These are phyloP conservation scores for Syzygium oleosum DNA, from an alignment of 345 rosid genomes.

Conservation along the genomic window DNA sequence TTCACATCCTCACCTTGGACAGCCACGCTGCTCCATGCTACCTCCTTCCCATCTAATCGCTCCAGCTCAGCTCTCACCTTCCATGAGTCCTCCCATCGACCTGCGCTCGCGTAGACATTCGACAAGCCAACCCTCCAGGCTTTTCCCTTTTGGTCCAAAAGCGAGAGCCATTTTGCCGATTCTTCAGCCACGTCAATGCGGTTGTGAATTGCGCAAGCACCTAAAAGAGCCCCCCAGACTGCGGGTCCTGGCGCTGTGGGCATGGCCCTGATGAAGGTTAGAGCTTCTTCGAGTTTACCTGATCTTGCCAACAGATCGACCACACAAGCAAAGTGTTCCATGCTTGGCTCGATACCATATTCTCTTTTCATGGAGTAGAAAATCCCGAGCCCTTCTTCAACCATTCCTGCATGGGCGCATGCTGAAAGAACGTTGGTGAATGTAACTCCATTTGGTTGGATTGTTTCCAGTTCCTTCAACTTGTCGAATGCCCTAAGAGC, in stretches of 20 bases:
- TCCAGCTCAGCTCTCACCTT: slow-evolving; percentile 11
- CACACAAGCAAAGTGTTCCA: slow-evolving; percentile 80
- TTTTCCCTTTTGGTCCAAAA: slow-evolving; percentile 10
- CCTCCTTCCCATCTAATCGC: slow-evolving; percentile 12
- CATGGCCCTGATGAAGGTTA: slow-evolving; percentile 19
- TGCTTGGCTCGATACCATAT: slow-evolving; percentile 40
- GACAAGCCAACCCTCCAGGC: slow-evolving; percentile 24
- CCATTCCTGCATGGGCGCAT: slow-evolving; percentile 69
- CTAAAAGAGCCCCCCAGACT: slow-evolving; percentile 17
- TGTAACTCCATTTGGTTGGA: slow-evolving; percentile 47
- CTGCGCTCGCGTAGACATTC: slow-evolving; percentile 17
- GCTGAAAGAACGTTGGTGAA: slow-evolving; percentile 61
- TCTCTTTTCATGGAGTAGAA: slow-evolving; percentile 46
- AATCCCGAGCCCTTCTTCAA: slow-evolving; percentile 48
- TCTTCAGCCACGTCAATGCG: slow-evolving; percentile 8
- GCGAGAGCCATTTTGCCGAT: slow-evolving; percentile 5
- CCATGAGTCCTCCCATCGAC: slow-evolving; percentile 19
- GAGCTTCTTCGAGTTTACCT: slow-evolving; percentile 54
- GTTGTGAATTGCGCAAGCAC: slow-evolving; percentile 9
- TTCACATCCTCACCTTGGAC: slow-evolving; percentile 4
- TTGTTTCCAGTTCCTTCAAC: background rate
- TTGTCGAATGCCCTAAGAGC: slow-evolving; percentile 13
- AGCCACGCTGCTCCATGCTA: slow-evolving; percentile 27
- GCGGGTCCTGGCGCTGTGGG: slow-evolving; percentile 2
- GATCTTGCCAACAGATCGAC: slow-evolving; percentile 76